Conservation (phyloP, 2,329 filamentous ascomycete genomes). For the Blastomyces silverae region DNA sequence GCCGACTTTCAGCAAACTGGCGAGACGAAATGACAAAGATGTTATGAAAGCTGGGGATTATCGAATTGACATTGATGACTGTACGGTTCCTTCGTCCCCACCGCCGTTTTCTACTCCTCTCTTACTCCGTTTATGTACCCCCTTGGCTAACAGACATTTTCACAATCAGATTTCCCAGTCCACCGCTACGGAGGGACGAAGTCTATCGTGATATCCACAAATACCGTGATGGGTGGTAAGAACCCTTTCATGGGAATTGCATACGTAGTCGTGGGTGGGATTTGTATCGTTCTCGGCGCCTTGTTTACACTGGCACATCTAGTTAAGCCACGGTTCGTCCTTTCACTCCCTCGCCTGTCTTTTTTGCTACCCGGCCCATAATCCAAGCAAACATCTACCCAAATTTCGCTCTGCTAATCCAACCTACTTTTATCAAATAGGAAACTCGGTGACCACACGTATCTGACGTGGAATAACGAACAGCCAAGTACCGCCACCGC, state of each 20-base stretch:
- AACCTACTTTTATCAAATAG: conserved; percentile 41
- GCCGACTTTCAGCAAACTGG: conserved; percentile 90
- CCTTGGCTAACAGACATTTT: conserved; percentile 23
- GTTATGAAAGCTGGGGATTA: conserved; percentile 67
- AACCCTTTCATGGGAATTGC: conserved; percentile 96
- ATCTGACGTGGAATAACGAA: conserved; percentile 89
- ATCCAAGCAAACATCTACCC: background rate
- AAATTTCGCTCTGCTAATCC: background rate
- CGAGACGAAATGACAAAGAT: conserved; percentile 68
- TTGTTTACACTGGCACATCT: conserved; percentile 87
- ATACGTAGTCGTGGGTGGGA: conserved; percentile 85
- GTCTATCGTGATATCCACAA: conserved; percentile 78
- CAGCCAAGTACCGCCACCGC: conserved; percentile 51
- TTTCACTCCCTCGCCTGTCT: too few species aligned
- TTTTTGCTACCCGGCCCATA: background rate
- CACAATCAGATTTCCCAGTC: conserved; percentile 66
- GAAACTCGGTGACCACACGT: conserved; percentile 96
- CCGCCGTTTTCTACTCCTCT: background rate
- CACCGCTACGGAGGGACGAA: conserved; percentile 77
- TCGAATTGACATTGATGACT: conserved; percentile 65
- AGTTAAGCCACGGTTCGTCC: conserved; percentile 72
- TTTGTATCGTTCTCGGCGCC: conserved; percentile 82
- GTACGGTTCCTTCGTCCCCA: conserved; percentile 49
- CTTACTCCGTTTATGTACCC: conserved; percentile 9
- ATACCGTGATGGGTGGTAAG: conserved; percentile 87